Conservation (phyloP, 257 asterid genomes). For the Cynanchum wilfordii region DNA sequence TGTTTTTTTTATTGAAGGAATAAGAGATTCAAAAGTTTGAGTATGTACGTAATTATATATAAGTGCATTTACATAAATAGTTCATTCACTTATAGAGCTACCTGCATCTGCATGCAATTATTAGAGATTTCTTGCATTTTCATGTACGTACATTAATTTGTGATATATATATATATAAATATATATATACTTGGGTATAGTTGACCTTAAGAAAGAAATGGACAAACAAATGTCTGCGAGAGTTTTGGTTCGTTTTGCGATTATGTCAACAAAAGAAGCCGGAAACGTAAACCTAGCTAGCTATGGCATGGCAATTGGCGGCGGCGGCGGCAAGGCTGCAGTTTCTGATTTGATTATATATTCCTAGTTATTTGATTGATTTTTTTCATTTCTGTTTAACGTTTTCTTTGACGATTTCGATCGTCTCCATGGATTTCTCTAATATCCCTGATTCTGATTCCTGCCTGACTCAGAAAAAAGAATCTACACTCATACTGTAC, state of each 20-base stretch:
- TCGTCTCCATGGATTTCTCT: too few species aligned
- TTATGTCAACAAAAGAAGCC: not conserved
- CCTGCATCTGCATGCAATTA: not conserved
- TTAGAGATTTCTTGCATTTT: not conserved
- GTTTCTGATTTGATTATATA: not conserved
- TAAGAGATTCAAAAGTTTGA: too few species aligned
- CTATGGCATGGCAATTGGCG: not conserved
- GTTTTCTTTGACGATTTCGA: not conserved
- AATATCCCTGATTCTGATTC: not conserved
- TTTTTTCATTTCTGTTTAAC: not conserved
- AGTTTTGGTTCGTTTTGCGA: constrained; percentile 1
- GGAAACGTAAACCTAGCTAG: not conserved
- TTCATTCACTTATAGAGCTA: too few species aligned
- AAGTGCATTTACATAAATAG: too few species aligned
- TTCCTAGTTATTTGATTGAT: not conserved
- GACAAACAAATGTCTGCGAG: not conserved
- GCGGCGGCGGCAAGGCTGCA: too few species aligned
- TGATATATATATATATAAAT: not conserved
- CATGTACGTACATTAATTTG: not conserved
- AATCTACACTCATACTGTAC: not conserved
- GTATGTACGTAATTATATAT: too few species aligned
- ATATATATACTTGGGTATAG: not conserved
- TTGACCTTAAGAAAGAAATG: not conserved
- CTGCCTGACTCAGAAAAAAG: not conserved
- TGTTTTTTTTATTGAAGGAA: too few species aligned